Conservation (phyloP, 2,329 filamentous ascomycete species). For the Alternaria burnsii region DNA sequence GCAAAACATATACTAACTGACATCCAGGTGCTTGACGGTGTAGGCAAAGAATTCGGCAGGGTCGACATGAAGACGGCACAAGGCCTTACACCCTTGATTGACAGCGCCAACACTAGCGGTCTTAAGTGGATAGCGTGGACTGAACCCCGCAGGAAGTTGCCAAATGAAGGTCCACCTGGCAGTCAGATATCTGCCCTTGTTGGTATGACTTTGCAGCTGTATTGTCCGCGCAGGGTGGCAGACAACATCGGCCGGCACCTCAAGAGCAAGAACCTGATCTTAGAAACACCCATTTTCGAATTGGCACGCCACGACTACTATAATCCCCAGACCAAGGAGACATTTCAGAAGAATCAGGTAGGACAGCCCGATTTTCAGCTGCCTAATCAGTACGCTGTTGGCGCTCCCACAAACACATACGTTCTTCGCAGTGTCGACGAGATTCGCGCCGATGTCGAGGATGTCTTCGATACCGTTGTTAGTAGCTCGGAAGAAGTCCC, state of each 20-base stretch:
- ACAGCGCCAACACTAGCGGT: slow-evolving; percentile 65
- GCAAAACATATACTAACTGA: not conserved
- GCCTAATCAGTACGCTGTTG: slow-evolving; percentile 15
- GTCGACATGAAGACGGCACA: slow-evolving; percentile 73
- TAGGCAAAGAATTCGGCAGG: slow-evolving; percentile 75
- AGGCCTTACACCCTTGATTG: slow-evolving; percentile 76
- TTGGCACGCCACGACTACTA: slow-evolving; percentile 73
- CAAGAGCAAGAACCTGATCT: slow-evolving; percentile 70
- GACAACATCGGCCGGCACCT: slow-evolving; percentile 73
- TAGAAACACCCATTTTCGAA: slow-evolving; percentile 69
- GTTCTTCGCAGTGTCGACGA: slow-evolving; percentile 69
- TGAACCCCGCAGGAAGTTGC: slow-evolving; percentile 68
- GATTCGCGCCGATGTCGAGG: slow-evolving; percentile 82
- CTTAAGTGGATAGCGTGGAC: slow-evolving; percentile 79
- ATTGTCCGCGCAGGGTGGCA: slow-evolving; percentile 74
- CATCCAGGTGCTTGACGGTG: slow-evolving; percentile 68
- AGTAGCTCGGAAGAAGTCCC: slow-evolving; percentile 76
- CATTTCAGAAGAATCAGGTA: slow-evolving; percentile 25
- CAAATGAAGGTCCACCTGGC: slow-evolving; percentile 61
- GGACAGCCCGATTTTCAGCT: slow-evolving; percentile 25
- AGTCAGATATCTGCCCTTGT: slow-evolving; percentile 34
- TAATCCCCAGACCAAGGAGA: slow-evolving; percentile 71
- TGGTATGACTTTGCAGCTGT: slow-evolving; percentile 77
- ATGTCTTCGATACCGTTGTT: slow-evolving; percentile 85
- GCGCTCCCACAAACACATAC: slow-evolving; percentile 22